Evolutionary conservation across 495 filamentous ascomycete species (phyloP).

Genomic region (Cercophora sp.): DNA sequence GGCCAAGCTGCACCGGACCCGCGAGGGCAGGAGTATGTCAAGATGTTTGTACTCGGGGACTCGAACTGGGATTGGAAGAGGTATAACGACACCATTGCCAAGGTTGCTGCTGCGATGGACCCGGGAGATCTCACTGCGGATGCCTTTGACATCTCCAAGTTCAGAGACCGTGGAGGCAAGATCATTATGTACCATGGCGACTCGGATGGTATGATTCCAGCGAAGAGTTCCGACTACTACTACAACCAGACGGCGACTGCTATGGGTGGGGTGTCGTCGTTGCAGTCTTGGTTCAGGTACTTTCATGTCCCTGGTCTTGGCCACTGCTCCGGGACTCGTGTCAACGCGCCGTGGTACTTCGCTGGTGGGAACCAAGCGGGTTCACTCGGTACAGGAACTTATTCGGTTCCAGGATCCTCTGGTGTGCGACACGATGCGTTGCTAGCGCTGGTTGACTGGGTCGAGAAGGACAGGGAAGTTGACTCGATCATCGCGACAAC

Average conservation of each 20-base stretch:
- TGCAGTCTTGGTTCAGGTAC: conserved; percentile 32
- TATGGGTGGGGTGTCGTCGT: conserved; percentile 24
- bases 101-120: conserved; percentile 36
- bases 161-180: conserved; percentile 49
- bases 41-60: conserved; percentile 43
- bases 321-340: conserved; percentile 27
- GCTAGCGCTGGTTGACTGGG: conserved; percentile 50
- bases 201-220: conserved; percentile 46
- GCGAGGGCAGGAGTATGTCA: conserved; percentile 38
- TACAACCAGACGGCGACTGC: conserved; percentile 40
- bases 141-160: conserved; percentile 45
- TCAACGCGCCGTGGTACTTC: conserved; percentile 39
- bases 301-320: conserved; percentile 41
- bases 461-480: conserved; percentile 40
- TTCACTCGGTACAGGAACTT: conserved; percentile 24
- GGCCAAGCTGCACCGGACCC: conserved; percentile 32
- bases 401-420: conserved; percentile 34
- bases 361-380: conserved; percentile 27
- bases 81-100: conserved; percentile 36
- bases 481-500: conserved; percentile 39
- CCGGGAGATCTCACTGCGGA: conserved; percentile 46
- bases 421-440: conserved; percentile 45
- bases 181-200: conserved; percentile 53
- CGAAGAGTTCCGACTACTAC: conserved; percentile 38
- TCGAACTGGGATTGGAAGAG: conserved; percentile 32